Evolutionary conservation across 805 yeast genomes (phyloP).

Genomic region (Lipomyces yamanashiensis): DNA sequence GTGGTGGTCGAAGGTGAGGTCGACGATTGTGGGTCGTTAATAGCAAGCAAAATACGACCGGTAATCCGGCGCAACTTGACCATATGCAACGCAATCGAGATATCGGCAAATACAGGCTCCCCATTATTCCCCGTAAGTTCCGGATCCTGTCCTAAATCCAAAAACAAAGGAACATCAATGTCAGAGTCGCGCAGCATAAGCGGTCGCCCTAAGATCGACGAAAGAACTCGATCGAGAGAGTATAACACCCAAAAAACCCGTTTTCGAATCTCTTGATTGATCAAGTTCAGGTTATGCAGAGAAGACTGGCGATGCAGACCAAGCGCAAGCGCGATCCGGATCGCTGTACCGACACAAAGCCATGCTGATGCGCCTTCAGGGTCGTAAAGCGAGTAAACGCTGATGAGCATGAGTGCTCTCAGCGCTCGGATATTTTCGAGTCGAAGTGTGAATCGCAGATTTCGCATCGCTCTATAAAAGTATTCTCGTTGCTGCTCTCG

Average conservation of each 20-base stretch:
- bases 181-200: constrained; percentile 56
- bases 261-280: constrained; percentile 39
- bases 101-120: constrained; percentile 15
- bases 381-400: constrained; percentile 39
- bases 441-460: neutral
- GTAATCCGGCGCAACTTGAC: constrained; percentile 26
- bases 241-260: constrained; percentile 41
- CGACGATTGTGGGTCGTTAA: neutral
- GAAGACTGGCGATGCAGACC: constrained; percentile 40
- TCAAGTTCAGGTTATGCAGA: constrained; percentile 17
- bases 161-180: constrained; percentile 45
- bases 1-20: neutral
- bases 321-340: constrained; percentile 40
- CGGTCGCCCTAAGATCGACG: constrained; percentile 56
- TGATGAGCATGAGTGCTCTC: constrained; percentile 22
- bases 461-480: constrained; percentile 16
- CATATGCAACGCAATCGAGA: constrained; percentile 29
- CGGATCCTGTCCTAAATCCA: constrained; percentile 20
- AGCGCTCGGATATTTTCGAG: constrained; percentile 26
- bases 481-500: constrained; percentile 21
- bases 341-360: constrained; percentile 42
- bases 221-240: constrained; percentile 49
- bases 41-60: constrained; percentile 12
- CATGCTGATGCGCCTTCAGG: constrained; percentile 43
- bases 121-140: constrained; percentile 1